These are phyloP conservation scores for Pseudoneurospora amorphoporcata DNA, from an alignment of 495 filamentous ascomycete species.

Conservation along the genomic window DNA sequence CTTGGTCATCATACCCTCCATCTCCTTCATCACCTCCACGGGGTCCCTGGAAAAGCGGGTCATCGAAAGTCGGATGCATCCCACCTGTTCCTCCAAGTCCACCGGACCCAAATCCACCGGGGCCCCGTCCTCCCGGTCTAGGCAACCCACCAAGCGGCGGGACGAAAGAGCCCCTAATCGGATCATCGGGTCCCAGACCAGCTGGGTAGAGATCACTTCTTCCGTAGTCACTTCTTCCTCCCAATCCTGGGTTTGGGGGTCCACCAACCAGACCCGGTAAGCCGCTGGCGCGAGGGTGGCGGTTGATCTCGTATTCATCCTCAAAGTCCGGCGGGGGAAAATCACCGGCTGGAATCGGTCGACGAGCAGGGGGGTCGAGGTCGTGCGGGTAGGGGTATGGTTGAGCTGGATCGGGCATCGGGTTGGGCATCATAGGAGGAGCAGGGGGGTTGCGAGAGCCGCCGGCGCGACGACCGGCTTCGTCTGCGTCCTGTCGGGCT, in stretches of 20 bases:
- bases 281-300: slow-evolving; percentile 45
- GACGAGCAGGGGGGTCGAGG: slow-evolving; percentile 49
- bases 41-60: slow-evolving; percentile 70
- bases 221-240: slow-evolving; percentile 45
- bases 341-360: slow-evolving; percentile 61
- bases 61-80: slow-evolving; percentile 95
- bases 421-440: slow-evolving; percentile 39
- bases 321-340: slow-evolving; percentile 86
- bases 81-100: slow-evolving; percentile 55
- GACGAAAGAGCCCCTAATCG: slow-evolving; percentile 52
- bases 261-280: slow-evolving; percentile 17
- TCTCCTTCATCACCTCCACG: slow-evolving; percentile 31
- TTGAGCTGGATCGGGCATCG: slow-evolving; percentile 46
- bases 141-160: slow-evolving; percentile 22
- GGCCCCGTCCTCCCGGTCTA: not conserved
- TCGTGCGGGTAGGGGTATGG: slow-evolving; percentile 62
- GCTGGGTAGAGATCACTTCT: slow-evolving; percentile 80
- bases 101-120: slow-evolving; percentile 31
- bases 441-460: slow-evolving; percentile 19
- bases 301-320: slow-evolving; percentile 79
- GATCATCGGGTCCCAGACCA: slow-evolving; percentile 78
- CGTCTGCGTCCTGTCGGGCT: slow-evolving; percentile 21
- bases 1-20: slow-evolving; percentile 38
- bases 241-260: slow-evolving; percentile 12
- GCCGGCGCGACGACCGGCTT: slow-evolving; percentile 13